phyloP scores from a whole-genome alignment of 2,329 filamentous ascomycete species.

The Scolecobasidium constrictum region DNA sequence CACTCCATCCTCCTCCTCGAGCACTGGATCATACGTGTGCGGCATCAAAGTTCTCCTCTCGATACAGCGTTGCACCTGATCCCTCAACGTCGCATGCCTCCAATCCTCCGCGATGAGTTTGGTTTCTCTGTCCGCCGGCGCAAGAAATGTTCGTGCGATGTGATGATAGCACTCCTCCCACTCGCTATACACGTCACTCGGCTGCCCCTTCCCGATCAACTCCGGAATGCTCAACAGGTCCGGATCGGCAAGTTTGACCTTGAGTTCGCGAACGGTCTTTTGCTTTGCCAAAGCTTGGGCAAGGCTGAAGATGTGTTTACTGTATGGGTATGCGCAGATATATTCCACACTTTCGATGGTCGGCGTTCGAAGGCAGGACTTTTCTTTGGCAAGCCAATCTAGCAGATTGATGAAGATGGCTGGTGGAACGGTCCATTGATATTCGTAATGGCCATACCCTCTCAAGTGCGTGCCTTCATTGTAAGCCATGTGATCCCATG shows the following conservation, averaged over 20 bases:
- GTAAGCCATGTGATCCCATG: constrained; percentile 55
- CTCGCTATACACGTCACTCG: constrained; percentile 29
- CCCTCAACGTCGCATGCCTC: not conserved
- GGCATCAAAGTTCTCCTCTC: not conserved
- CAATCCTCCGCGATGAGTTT: not conserved
- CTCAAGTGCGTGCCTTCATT: constrained; percentile 69
- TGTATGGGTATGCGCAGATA: constrained; percentile 56
- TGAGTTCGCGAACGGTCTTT: constrained; percentile 21
- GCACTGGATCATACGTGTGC: not conserved
- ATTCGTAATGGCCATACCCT: constrained; percentile 62
- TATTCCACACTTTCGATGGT: constrained; percentile 42
- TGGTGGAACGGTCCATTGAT: constrained; percentile 53
- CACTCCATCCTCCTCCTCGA: not conserved
- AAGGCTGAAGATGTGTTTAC: constrained; percentile 41
- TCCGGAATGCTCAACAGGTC: constrained; percentile 26
- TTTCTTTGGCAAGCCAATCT: constrained; percentile 21
- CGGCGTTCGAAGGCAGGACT: constrained; percentile 14
- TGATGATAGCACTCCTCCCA: constrained; percentile 5
- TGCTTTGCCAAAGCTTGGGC: constrained; percentile 19
- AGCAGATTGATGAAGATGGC: constrained; percentile 46
- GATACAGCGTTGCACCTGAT: not conserved
- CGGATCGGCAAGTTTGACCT: constrained; percentile 29
- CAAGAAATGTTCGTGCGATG: not conserved
- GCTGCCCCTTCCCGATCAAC: constrained; percentile 29
- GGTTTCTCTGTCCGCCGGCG: not conserved